Percentiles rank a stretch among this genome's conserved stretches.
phyloP scores from a whole-genome alignment of 352 stramenopile genomes.

The Globisporangium apiculatum region DNA sequence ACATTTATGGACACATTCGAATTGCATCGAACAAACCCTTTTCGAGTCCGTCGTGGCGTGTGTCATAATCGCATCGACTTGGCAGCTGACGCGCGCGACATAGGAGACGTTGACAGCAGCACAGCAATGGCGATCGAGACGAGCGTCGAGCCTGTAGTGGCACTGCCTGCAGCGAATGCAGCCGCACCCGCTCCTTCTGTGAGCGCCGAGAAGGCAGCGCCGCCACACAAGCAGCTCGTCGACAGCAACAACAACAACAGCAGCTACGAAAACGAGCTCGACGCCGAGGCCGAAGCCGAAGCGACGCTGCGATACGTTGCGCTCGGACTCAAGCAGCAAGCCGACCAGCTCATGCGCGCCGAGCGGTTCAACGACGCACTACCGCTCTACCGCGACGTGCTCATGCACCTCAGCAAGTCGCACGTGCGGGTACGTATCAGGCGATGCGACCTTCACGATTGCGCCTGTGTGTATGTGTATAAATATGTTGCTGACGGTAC shows the following conservation, averaged over 20 bases:
- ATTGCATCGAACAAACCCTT: too few relatives aligned
- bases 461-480: conserved; percentile 4
- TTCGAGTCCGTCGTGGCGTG: too few relatives aligned
- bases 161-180: not conserved
- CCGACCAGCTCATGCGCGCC: conserved; percentile 51
- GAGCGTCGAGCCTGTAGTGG: conserved; percentile 10
- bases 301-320: conserved; percentile 28
- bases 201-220: not conserved
- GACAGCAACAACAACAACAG: conserved; percentile 4
- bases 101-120: not conserved
- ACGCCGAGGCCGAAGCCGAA: conserved; percentile 43
- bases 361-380: conserved; percentile 48
- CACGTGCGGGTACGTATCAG: conserved; percentile 36
- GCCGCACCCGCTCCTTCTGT: not conserved
- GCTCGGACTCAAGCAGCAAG: conserved; percentile 52
- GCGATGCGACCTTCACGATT: not conserved
- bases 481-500: too few relatives aligned
- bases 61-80: conserved; percentile 11
- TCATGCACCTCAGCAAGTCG: conserved; percentile 64
- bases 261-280: conserved; percentile 12
- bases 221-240: not conserved
- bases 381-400: conserved; percentile 54
- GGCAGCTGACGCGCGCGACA: not conserved
- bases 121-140: conserved; percentile 22
- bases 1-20: too few relatives aligned